Evolutionary conservation across 305 asterid species (phyloP).

Genomic region (Fraxinus sp.): DNA sequence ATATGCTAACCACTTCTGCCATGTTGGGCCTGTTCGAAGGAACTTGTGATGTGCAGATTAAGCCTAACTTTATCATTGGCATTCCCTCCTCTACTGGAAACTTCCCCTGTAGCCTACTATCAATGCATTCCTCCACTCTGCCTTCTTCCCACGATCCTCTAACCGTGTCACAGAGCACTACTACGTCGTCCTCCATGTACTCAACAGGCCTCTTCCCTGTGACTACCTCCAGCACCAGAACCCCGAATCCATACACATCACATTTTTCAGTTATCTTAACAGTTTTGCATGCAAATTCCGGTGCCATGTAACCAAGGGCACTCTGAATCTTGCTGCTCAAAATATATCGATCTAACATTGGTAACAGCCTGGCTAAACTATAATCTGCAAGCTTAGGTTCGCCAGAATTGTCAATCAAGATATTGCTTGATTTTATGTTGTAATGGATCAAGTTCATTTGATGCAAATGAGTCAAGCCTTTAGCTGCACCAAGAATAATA

Average conservation of each 20-base stretch:
- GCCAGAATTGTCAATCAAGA: slow-evolving; percentile 56
- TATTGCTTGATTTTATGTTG: slow-evolving; percentile 73
- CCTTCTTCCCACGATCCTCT: slow-evolving; percentile 77
- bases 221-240: slow-evolving; percentile 61
- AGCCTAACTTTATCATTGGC: slow-evolving; percentile 67
- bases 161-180: slow-evolving; percentile 79
- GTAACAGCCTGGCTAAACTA: slow-evolving; percentile 67
- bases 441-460: slow-evolving; percentile 65
- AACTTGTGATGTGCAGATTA: slow-evolving; percentile 80
- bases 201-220: slow-evolving; percentile 85
- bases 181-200: slow-evolving; percentile 87
- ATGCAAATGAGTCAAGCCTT: slow-evolving; percentile 71
- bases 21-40: slow-evolving; percentile 83
- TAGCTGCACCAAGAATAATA: slow-evolving; percentile 65
- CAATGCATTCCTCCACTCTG: slow-evolving; percentile 64
- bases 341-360: slow-evolving; percentile 66
- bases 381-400: slow-evolving; percentile 74
- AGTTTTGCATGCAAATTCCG: slow-evolving; percentile 74
- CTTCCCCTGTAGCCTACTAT: slow-evolving; percentile 54
- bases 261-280: slow-evolving; percentile 79
- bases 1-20: slow-evolving; percentile 71
- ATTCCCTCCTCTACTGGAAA: slow-evolving; percentile 72
- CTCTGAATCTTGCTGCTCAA: slow-evolving; percentile 86
- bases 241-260: slow-evolving; percentile 81
- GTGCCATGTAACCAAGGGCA: slow-evolving; percentile 90